A percentile compares a stretch with the other conserved stretches of the same genome.
Evolutionary conservation across 192 early-diverging fungal species (phyloP).

Genomic region (Funneliformis mosseae): DNA sequence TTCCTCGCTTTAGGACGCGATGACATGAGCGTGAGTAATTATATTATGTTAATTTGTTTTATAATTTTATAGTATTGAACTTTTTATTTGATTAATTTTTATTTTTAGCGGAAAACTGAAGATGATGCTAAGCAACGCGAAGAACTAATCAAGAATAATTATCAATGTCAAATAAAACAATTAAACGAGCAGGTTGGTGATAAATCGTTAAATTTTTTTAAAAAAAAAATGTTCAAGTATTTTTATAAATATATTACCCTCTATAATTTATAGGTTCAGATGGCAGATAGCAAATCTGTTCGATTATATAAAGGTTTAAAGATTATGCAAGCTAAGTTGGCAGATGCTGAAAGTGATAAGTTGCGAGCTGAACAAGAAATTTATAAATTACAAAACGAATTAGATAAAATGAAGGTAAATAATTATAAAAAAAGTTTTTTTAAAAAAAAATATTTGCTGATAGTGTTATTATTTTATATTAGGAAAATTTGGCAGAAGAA

Average conservation of each 20-base stretch:
- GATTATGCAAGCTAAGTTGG: slow-evolving; percentile 14
- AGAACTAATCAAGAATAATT: slow-evolving; percentile 48
- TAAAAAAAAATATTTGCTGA: not conserved
- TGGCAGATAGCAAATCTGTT: slow-evolving; percentile 19
- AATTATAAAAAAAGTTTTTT: not conserved
- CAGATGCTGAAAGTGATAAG: slow-evolving; percentile 2
- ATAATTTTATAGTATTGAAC: not conserved
- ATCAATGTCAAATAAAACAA: slow-evolving; percentile 47
- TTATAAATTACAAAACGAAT: slow-evolving; percentile 10
- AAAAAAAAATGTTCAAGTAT: not conserved
- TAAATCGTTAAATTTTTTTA: not conserved
- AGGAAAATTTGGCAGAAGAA: not conserved
- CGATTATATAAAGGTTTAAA: slow-evolving; percentile 16
- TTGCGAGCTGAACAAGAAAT: slow-evolving; percentile 8
- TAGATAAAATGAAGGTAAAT: not conserved
- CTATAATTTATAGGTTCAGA: slow-evolving; percentile 17
- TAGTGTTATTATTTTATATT: not conserved
- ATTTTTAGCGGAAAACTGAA: not conserved
- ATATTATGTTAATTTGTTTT: not conserved
- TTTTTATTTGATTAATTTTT: not conserved
- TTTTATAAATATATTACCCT: not conserved
- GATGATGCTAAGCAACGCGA: slow-evolving; percentile 34
- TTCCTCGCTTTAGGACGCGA: not conserved
- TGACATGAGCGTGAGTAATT: not conserved
- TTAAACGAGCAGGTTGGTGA: slow-evolving; percentile 40